Evolutionary conservation across 116 monocot genomes (phyloP).

Genomic region (Iris pallida): DNA sequence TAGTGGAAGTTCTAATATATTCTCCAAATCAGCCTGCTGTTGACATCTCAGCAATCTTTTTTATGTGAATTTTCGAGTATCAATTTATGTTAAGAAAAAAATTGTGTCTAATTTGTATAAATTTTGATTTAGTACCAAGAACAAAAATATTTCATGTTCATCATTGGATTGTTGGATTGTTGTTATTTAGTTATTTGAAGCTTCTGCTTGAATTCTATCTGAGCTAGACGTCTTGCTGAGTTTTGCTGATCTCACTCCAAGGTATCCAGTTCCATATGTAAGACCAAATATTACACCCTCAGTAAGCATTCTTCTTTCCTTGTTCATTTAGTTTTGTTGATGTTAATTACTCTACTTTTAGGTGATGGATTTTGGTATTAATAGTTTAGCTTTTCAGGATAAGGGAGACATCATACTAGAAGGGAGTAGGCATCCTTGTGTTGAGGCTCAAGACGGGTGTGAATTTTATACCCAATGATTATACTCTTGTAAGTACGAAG

Average conservation of each 20-base stretch:
- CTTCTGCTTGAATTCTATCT: slow-evolving; percentile 57
- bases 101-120: no score
- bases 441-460: slow-evolving; percentile 96
- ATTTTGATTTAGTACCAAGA: no score
- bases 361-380: background rate
- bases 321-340: slow-evolving; percentile 2
- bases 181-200: slow-evolving; percentile 63
- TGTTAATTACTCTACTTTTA: background rate
- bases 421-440: slow-evolving; percentile 97
- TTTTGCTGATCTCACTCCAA: slow-evolving; percentile 84
- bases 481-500: slow-evolving; percentile 59
- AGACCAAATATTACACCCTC: slow-evolving; percentile 81
- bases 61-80: no score
- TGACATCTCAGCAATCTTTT: no score
- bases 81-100: no score
- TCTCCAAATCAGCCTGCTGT: no score
- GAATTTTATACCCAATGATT: slow-evolving; percentile 97
- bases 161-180: background rate
- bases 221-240: slow-evolving; percentile 90
- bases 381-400: slow-evolving; percentile 45
- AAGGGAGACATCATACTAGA: slow-evolving; percentile 87
- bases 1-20: no score
- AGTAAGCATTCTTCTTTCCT: slow-evolving; percentile 32
- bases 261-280: slow-evolving; percentile 79
- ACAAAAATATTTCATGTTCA: no score